These are phyloP conservation scores for Penicillium turbatum DNA, from an alignment of 495 filamentous ascomycete genomes.

Conservation along the genomic window DNA sequence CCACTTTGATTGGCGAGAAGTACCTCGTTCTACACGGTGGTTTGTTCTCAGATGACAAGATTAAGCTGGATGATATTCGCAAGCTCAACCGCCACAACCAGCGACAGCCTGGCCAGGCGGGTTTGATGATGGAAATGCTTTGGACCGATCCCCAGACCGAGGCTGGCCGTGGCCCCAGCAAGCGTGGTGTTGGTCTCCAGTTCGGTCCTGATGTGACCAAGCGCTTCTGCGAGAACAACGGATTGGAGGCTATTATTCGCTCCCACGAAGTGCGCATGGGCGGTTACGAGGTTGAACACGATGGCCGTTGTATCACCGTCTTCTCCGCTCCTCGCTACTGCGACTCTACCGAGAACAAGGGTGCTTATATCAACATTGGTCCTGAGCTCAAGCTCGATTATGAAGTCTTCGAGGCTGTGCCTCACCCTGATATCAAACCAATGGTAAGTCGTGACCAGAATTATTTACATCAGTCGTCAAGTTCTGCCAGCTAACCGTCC, in stretches of 20 bases:
- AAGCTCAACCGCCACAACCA: conserved; percentile 89
- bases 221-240: conserved; percentile 94
- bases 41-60: conserved; percentile 95
- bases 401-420: conserved; percentile 91
- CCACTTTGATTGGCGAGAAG: conserved; percentile 86
- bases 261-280: conserved; percentile 98
- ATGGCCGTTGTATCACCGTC: conserved; percentile 96
- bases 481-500: conserved; percentile 25
- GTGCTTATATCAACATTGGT: conserved; percentile 96
- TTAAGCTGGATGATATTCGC: conserved; percentile 85
- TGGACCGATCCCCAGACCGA: conserved; percentile 93
- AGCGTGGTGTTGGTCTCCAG: conserved; percentile 92
- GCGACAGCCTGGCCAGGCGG: conserved; percentile 89
- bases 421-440: conserved; percentile 88
- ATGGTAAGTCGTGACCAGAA: conserved; percentile 60
- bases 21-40: conserved; percentile 94
- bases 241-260: conserved; percentile 88
- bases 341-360: conserved; percentile 96
- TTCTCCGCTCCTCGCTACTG: conserved; percentile 98
- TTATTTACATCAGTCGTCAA: background rate
- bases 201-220: conserved; percentile 97
- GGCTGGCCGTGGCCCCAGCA: conserved; percentile 87
- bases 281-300: conserved; percentile 96
- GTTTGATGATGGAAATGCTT: conserved; percentile 99
- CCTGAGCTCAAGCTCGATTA: conserved; percentile 87